phyloP scores from a whole-genome alignment of 169 alveolate genomes.

The Plasmodium inui region DNA sequence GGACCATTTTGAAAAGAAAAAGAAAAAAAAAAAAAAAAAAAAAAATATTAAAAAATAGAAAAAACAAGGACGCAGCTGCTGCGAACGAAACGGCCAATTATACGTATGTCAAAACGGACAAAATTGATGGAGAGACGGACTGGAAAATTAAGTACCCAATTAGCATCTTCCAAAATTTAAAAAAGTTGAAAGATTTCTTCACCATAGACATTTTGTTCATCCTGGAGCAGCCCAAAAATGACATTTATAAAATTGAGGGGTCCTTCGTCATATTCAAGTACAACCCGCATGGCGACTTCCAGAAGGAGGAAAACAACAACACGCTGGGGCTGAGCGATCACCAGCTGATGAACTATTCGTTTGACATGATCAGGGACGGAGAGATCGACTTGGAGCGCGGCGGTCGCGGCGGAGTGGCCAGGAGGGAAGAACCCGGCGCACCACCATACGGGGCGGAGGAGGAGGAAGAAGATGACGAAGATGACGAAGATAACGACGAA shows the following conservation, averaged over 20 bases:
- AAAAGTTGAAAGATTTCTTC: constrained; percentile 80
- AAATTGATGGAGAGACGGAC: constrained; percentile 99
- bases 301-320: constrained; percentile 41
- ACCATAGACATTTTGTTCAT: constrained; percentile 81
- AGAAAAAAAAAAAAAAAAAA: constrained; percentile 4
- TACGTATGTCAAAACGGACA: constrained; percentile 96
- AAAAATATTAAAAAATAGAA: not conserved
- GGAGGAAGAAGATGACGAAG: constrained; percentile 22
- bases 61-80: not conserved
- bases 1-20: not conserved
- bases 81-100: constrained; percentile 82
- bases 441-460: not conserved
- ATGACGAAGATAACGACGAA: not conserved
- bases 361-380: constrained; percentile 22
- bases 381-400: not conserved
- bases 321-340: not conserved
- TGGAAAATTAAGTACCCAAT: constrained; percentile 98
- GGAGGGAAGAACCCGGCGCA: not conserved
- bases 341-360: constrained; percentile 27
- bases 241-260: constrained; percentile 91
- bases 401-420: not conserved
- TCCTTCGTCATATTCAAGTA: constrained; percentile 82
- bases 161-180: constrained; percentile 86
- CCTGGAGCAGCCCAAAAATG: constrained; percentile 91
- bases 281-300: constrained; percentile 65